phyloP scores from a whole-genome alignment of 345 rosid genomes.

The Arabis hirsuta region DNA sequence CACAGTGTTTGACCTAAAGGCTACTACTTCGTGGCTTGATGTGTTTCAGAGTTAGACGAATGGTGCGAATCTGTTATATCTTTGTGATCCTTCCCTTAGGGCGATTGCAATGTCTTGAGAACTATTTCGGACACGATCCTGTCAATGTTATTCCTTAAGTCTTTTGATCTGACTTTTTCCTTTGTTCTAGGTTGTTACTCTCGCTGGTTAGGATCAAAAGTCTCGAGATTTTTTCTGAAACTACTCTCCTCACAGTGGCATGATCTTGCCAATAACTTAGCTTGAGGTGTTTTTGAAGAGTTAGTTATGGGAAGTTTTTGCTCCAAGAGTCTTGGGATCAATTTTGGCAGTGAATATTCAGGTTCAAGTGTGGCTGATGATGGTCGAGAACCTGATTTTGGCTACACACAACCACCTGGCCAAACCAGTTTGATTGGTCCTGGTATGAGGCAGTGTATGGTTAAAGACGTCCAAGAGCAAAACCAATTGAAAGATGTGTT shows the following conservation, averaged over 20 bases:
- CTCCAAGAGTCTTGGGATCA: constrained; percentile 46
- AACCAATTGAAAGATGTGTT: constrained; percentile 46
- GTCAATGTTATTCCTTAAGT: background rate
- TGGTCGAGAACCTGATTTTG: constrained; percentile 41
- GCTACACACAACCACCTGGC: constrained; percentile 33
- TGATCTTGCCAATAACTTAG: constrained; percentile 28
- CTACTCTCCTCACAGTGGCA: constrained; percentile 13
- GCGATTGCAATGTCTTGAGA: constrained; percentile 30
- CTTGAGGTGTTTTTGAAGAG: constrained; percentile 32
- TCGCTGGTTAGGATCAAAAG: constrained; percentile 24
- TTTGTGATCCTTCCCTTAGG: background rate
- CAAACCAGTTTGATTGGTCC: constrained; percentile 37
- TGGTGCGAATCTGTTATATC: constrained; percentile 21
- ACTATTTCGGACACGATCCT: constrained; percentile 34
- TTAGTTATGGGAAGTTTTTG: constrained; percentile 60
- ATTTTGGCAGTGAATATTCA: constrained; percentile 45
- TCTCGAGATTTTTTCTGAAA: constrained; percentile 12
- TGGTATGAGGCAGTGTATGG: constrained; percentile 38
- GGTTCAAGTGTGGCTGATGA: constrained; percentile 48
- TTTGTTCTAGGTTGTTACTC: constrained; percentile 25
- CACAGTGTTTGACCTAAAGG: constrained; percentile 36
- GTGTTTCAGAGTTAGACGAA: constrained; percentile 8
- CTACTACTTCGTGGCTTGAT: constrained; percentile 13
- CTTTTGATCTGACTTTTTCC: constrained; percentile 38
- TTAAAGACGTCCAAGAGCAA: constrained; percentile 41